Base-by-base conservation (phyloP, 2,329 filamentous ascomycete genomes). In the Hypoxylon rubiginosum region DNA sequence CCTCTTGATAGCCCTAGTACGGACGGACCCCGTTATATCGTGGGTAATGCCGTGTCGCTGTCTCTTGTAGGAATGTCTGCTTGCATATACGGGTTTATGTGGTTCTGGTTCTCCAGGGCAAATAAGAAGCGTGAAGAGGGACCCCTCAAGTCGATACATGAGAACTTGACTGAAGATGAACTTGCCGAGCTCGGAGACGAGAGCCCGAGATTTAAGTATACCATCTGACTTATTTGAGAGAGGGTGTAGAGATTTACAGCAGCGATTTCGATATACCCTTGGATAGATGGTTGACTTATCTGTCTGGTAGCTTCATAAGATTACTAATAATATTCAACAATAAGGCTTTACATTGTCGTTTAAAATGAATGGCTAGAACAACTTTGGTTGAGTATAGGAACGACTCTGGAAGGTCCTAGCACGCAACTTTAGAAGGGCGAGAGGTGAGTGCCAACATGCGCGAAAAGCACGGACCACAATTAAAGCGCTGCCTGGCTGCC, bases 41-140 rank as follows among this genome's bases (percentile, higher is more conserved):
- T 82, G 34, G 89, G 89, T 4, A 88, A 91, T 71, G 88, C 87
- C 0, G 82, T 90, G 9, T 89, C 87, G 3, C 78, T 91, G 49
- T 81, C 82, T 26, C 80, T 91, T 77, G 86, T 89, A 0, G 86
- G 79, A 2, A 79, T 89, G 71, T 82, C 86, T 0, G 83, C 82
- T 0, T 52, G 83, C 28, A 77, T 88, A 4, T 90, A 86, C 71
- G 82, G 76, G 2, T 77, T 85, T 28, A 80, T 90, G 79, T 88
- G 84, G 84, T 78, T 82, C 65, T 86, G 82, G 78, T 87, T 85
- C 69, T 71, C 75, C 36, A 69, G 77, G 13, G 77, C 82, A 72
- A 90, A 90, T 64, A 79, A 76, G 68, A 76, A 72, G 62, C 79
- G 84, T 0, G 79, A 80, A 3, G 75, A 70, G 0, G 83, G 82